Conservation (phyloP, 805 yeast species). For the Nakazawaea sp. region DNA sequence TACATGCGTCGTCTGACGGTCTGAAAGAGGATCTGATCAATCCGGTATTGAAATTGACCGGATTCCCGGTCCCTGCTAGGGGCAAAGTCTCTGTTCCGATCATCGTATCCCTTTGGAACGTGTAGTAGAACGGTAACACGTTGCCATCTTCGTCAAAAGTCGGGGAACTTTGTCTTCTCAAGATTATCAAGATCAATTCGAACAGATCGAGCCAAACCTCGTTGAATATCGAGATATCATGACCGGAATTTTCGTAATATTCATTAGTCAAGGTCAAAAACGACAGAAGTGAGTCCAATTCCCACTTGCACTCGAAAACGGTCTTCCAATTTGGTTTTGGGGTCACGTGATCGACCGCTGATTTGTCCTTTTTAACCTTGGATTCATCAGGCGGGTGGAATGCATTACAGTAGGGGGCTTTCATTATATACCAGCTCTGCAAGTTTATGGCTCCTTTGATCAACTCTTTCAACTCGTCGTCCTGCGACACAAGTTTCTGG, state of each 20-base stretch:
- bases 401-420: conserved; percentile 83
- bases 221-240: conserved; percentile 37
- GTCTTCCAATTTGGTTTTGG: conserved; percentile 66
- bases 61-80: conserved; percentile 76
- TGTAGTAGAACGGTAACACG: conserved; percentile 44
- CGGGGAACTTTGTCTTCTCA: conserved; percentile 55
- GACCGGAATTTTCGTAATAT: conserved; percentile 51
- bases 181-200: conserved; percentile 39
- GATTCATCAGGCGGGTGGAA: conserved; percentile 74
- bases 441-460: conserved; percentile 76
- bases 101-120: conserved; percentile 68
- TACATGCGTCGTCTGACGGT: conserved; percentile 84
- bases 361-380: conserved; percentile 37
- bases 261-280: conserved; percentile 71
- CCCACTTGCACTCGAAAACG: conserved; percentile 89
- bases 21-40: conserved; percentile 77
- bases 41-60: conserved; percentile 66
- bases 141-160: conserved; percentile 49
- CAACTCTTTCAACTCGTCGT: conserved; percentile 40
- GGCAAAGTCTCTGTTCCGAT: conserved; percentile 79
- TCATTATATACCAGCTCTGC: conserved; percentile 57
- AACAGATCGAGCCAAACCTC: conserved; percentile 54
- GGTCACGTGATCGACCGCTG: conserved; percentile 55
- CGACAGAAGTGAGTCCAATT: conserved; percentile 79
- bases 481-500: conserved; percentile 50